Conservation (phyloP, 1,284 basidiomycete genomes). For the Heterobasidion annosum region DNA sequence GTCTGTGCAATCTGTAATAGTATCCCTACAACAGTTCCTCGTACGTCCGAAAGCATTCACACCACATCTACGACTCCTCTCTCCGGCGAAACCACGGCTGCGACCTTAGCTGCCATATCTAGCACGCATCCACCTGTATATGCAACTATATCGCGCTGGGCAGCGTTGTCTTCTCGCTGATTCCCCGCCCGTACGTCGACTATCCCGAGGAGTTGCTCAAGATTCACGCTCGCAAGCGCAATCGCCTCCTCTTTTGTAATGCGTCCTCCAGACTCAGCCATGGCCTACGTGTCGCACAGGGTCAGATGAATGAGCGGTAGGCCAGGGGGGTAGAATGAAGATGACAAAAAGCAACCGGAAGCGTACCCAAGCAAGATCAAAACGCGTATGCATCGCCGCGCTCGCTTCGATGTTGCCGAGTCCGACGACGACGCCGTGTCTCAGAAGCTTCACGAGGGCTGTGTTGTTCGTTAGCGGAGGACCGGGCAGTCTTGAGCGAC, state of each 20-base stretch:
- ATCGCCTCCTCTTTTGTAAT: slow-evolving; percentile 34
- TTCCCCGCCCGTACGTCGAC: slow-evolving; percentile 15
- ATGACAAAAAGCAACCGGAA: background rate
- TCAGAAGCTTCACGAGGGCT: too few species aligned
- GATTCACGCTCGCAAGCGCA: slow-evolving; percentile 35
- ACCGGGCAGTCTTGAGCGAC: too few species aligned
- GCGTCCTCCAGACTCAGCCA: slow-evolving; percentile 27
- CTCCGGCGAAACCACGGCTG: slow-evolving; percentile 26
- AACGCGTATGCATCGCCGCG: too few species aligned
- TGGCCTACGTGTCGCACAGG: slow-evolving; percentile 16
- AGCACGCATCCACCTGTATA: slow-evolving; percentile 35
- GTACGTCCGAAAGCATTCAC: too few species aligned
- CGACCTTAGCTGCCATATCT: slow-evolving; percentile 30
- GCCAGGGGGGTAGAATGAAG: background rate
- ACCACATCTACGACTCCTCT: slow-evolving; percentile 25
- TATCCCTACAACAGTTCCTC: too few species aligned
- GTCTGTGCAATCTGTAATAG: too few species aligned
- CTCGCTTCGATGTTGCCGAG: too few species aligned
- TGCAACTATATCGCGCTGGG: slow-evolving; percentile 39
- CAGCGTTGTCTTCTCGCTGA: slow-evolving; percentile 2
- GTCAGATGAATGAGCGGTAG: slow-evolving; percentile 1
- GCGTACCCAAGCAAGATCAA: slow-evolving; percentile 42
- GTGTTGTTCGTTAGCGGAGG: too few species aligned
- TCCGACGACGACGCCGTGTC: too few species aligned
- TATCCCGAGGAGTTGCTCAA: slow-evolving; percentile 43